Evolutionary conservation across 2,329 filamentous ascomycete genomes (phyloP).

Genomic region (Thielaviopsis punctulata): DNA sequence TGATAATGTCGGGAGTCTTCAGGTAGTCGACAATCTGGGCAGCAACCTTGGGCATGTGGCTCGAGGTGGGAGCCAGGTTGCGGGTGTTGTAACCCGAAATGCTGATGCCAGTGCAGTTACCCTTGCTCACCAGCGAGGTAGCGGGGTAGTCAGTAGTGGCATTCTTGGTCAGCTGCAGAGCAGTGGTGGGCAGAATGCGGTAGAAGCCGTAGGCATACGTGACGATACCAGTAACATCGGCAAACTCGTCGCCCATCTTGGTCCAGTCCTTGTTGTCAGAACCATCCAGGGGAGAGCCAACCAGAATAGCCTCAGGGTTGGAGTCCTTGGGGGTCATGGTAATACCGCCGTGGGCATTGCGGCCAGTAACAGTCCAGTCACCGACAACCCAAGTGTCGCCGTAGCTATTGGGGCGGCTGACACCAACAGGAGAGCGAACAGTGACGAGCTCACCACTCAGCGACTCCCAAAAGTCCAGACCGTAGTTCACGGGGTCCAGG

Average conservation of each 20-base stretch:
- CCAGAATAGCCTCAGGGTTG: constrained; percentile 52
- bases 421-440: constrained; percentile 35
- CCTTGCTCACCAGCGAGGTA: constrained; percentile 34
- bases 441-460: constrained; percentile 51
- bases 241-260: constrained; percentile 47
- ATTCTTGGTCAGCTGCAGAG: constrained; percentile 30
- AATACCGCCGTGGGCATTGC: constrained; percentile 45
- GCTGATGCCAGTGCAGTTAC: constrained; percentile 43
- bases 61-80: constrained; percentile 41
- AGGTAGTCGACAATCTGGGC: constrained; percentile 48
- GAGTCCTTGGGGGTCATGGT: constrained; percentile 46
- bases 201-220: constrained; percentile 52
- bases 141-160: constrained; percentile 30
- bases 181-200: constrained; percentile 45
- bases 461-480: constrained; percentile 60
- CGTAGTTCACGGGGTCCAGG: constrained; percentile 42
- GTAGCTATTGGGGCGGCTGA: constrained; percentile 44
- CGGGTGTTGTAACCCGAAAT: constrained; percentile 54
- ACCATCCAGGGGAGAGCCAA: constrained; percentile 49
- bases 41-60: constrained; percentile 40
- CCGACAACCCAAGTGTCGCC: constrained; percentile 55
- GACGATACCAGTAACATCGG: constrained; percentile 52
- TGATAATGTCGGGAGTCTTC: constrained; percentile 45
- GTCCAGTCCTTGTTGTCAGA: constrained; percentile 39
- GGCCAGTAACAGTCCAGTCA: constrained; percentile 43